A percentile compares a stretch with the other conserved stretches of the same genome.
phyloP scores from a whole-genome alignment of 2,329 filamentous ascomycete species.

The Sporothrix phasma region DNA sequence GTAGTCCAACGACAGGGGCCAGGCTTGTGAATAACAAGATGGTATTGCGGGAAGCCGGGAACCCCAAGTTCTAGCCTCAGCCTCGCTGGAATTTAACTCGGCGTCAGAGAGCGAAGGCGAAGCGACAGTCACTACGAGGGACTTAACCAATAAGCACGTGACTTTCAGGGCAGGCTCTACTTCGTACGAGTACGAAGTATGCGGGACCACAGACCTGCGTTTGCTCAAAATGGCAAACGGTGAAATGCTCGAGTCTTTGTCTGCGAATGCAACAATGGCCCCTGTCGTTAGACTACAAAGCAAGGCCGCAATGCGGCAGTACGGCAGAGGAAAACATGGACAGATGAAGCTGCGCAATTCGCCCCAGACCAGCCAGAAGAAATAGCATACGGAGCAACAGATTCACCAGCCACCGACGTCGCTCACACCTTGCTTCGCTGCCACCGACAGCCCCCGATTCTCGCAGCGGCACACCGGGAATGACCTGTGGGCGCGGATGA shows the following conservation, averaged over 20 bases:
- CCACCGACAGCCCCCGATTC: background rate
- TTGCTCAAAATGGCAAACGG: too few relatives aligned
- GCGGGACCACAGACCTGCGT: too few relatives aligned
- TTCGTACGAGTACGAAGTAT: too few relatives aligned
- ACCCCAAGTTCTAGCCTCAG: background rate
- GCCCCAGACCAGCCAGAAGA: background rate
- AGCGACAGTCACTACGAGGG: too few relatives aligned
- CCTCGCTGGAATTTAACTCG: background rate
- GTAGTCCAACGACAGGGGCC: background rate
- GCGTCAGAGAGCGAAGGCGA: too few relatives aligned
- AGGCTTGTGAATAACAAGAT: too few relatives aligned
- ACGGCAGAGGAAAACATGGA: background rate
- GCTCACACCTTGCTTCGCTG: background rate
- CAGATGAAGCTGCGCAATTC: background rate
- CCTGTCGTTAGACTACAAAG: too few relatives aligned
- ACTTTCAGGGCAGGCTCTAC: background rate
- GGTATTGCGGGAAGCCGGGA: too few relatives aligned
- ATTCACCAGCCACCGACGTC: background rate
- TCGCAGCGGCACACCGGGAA: slow-evolving; percentile 4
- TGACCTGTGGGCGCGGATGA: background rate
- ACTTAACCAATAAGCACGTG: too few relatives aligned
- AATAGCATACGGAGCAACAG: background rate
- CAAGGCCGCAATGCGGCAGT: background rate
- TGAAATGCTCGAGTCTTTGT: too few relatives aligned
- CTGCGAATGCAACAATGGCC: too few relatives aligned